Evolutionary conservation across 768 basidiomycete species (phyloP).

Genomic region (Trametes meyenii): DNA sequence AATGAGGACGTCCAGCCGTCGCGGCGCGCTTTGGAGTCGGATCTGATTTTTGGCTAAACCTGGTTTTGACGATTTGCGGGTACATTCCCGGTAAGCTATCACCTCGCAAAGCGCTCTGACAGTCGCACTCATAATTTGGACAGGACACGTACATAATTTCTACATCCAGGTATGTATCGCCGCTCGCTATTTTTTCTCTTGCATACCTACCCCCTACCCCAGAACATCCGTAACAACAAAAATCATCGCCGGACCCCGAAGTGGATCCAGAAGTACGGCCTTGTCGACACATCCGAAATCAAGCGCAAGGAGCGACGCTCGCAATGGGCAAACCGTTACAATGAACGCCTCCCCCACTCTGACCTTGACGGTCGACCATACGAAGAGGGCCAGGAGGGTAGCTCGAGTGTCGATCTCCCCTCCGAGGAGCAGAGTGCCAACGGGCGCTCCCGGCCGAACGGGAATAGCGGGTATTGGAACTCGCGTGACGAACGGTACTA

Average conservation of each 20-base stretch:
- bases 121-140: slow-evolving; percentile 16
- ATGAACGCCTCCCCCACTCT: slow-evolving; percentile 74
- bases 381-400: slow-evolving; percentile 76
- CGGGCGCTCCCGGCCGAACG: slow-evolving; percentile 23
- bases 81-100: slow-evolving; percentile 75
- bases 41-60: slow-evolving; percentile 88
- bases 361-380: slow-evolving; percentile 69
- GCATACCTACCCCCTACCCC: not conserved
- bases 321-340: slow-evolving; percentile 87
- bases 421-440: slow-evolving; percentile 30
- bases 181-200: not conserved
- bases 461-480: slow-evolving; percentile 66
- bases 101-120: not conserved
- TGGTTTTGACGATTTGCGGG: slow-evolving; percentile 85
- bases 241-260: slow-evolving; percentile 91
- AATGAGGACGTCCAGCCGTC: slow-evolving; percentile 61
- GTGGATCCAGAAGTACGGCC: slow-evolving; percentile 90
- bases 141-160: slow-evolving; percentile 91
- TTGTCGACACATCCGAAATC: slow-evolving; percentile 79
- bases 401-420: slow-evolving; percentile 33
- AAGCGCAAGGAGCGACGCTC: slow-evolving; percentile 78
- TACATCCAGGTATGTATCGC: slow-evolving; percentile 68
- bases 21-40: slow-evolving; percentile 93
- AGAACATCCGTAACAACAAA: slow-evolving; percentile 97
- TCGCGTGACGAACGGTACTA: slow-evolving; percentile 80